Evolutionary conservation across 2,329 filamentous ascomycete species (phyloP).

Genomic region (Xylaria sp.): DNA sequence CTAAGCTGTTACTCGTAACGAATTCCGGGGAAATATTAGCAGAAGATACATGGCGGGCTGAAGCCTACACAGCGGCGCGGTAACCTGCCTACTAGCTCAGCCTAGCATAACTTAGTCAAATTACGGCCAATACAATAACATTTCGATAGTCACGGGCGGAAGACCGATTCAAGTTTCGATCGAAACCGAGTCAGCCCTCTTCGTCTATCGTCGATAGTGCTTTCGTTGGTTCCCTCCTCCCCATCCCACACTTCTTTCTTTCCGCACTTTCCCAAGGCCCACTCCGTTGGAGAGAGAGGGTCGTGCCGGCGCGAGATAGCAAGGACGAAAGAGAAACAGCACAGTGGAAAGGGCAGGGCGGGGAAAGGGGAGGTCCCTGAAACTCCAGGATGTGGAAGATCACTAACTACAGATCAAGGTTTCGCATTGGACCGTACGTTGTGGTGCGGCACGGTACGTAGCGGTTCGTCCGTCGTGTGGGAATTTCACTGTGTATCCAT

Average conservation of each 20-base stretch:
- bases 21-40: background rate
- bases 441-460: conserved; percentile 45
- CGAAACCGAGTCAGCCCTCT: conserved; percentile 10
- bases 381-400: conserved; percentile 9
- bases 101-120: conserved; percentile 3
- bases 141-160: background rate
- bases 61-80: background rate
- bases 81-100: conserved; percentile 5
- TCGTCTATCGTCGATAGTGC: background rate
- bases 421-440: conserved; percentile 24
- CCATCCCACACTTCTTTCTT: background rate
- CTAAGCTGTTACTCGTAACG: conserved; percentile 4
- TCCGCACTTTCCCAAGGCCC: background rate
- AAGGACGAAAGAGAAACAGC: background rate
- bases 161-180: background rate
- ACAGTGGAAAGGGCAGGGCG: conserved; percentile 3
- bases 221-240: too few species aligned
- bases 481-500: conserved; percentile 29
- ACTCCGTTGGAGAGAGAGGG: conserved; percentile 7
- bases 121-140: background rate
- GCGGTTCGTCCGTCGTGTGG: conserved; percentile 41
- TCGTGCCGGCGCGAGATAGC: conserved; percentile 23
- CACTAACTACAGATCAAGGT: conserved; percentile 21
- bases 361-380: conserved; percentile 6
- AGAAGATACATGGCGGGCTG: background rate